phyloP scores from a whole-genome alignment of 2,329 filamentous ascomycete species.

The Aurifilum marmelostoma region DNA sequence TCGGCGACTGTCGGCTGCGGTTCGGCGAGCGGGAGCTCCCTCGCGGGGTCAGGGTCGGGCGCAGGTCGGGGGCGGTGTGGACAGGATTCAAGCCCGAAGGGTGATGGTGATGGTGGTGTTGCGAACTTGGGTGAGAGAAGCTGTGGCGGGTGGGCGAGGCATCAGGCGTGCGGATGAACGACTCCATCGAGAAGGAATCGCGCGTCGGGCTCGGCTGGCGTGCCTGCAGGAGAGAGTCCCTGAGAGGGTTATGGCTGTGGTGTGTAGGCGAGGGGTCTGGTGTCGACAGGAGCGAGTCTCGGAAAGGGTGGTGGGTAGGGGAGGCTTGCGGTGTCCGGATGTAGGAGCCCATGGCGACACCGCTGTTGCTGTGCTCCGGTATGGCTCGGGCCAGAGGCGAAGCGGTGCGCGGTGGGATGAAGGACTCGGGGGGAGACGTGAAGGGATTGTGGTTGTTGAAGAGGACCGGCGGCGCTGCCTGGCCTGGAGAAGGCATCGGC shows the following conservation, averaged over 20 bases:
- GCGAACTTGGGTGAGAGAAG: slow-evolving; percentile 26
- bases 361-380: slow-evolving; percentile 13
- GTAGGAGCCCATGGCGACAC: slow-evolving; percentile 18
- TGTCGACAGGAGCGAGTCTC: slow-evolving; percentile 27
- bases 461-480: slow-evolving; percentile 15
- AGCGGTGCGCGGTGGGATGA: slow-evolving; percentile 24
- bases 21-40: slow-evolving; percentile 20
- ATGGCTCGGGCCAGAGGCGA: slow-evolving; percentile 23
- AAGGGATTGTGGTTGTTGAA: slow-evolving; percentile 29
- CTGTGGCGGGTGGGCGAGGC: slow-evolving; percentile 28
- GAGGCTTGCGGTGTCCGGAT: slow-evolving; percentile 26
- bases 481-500: slow-evolving; percentile 28
- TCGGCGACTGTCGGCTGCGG: slow-evolving; percentile 27
- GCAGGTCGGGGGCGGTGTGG: slow-evolving; percentile 25
- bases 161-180: slow-evolving; percentile 25
- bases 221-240: slow-evolving; percentile 26
- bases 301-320: slow-evolving; percentile 23
- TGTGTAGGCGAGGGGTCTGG: slow-evolving; percentile 25
- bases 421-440: slow-evolving; percentile 26
- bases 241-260: slow-evolving; percentile 24
- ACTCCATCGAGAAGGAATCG: slow-evolving; percentile 20
- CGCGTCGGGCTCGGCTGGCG: slow-evolving; percentile 25
- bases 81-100: slow-evolving; percentile 13
- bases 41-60: slow-evolving; percentile 22
- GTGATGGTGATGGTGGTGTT: slow-evolving; percentile 6